Base-by-base conservation (phyloP, 495 filamentous ascomycete genomes). In the Articulospora tetracladia region DNA sequence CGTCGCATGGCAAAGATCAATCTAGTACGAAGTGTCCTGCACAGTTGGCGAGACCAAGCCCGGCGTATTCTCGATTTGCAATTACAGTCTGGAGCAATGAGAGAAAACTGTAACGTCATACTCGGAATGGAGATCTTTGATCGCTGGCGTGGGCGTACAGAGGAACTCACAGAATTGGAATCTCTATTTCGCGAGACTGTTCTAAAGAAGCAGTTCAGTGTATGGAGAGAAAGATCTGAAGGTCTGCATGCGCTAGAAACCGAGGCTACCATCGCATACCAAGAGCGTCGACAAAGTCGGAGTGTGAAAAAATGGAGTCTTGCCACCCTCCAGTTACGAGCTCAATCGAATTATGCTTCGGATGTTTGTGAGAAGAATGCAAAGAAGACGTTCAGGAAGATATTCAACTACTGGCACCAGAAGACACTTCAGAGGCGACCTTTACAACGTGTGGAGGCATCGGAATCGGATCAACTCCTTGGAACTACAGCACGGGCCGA, bases 341-440 rank as follows among this genome's bases (percentile, higher is more conserved):
- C 70, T 36, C 66, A 70, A 28, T 61, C 68, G 34, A 67, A 70
- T 50, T 71, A 72, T 52, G 74, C 69, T 11, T 55, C 65, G 48
- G 72, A 74, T 20, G 60, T 72, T n/a, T 55, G 68, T 17, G 73
- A 77, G 53, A 74, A 72, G 66, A 73, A 71, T 62, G 68, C 79
- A 17, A 77, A 82, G 60, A 82, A 77, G 60, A 75, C 83, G 66
- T 72, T 78, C 22, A 75, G 82, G 57, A 79, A 74, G 51, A 74
- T 83, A n/a, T 79, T 89, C 62, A 80, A 77, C 36, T 72, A 74
- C 50, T 89, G 86, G 86, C 70, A 77, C 15, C 76, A 83, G 10
- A 79, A 76, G 59, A 69, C 79, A 7, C 69, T 67, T 20, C 68
- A 79, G 71, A 71, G 64, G 48, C 66, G 72, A 48, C 71, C 71